Evolutionary conservation across 345 rosid genomes (phyloP).

Genomic region (Mercurialis annua): DNA sequence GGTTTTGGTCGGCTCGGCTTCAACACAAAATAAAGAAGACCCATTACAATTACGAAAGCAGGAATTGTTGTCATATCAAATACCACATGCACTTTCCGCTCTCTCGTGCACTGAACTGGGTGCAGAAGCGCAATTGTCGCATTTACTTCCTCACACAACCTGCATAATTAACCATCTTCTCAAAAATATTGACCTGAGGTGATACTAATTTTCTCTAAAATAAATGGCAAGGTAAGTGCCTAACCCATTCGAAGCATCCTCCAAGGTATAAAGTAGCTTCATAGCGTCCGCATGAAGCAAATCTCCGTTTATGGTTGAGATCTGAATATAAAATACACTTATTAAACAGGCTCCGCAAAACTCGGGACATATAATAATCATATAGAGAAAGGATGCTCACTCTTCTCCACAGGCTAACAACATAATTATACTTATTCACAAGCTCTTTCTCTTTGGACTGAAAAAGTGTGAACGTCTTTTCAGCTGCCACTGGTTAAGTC

Average conservation of each 20-base stretch:
- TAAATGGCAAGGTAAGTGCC: conserved; percentile 13
- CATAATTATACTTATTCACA: conserved; percentile 78
- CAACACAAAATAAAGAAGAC: conserved; percentile 54
- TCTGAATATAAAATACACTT: conserved; percentile 40
- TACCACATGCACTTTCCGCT: conserved; percentile 67
- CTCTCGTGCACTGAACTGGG: conserved; percentile 86
- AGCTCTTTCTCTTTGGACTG: conserved; percentile 67
- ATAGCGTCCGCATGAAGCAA: conserved; percentile 76
- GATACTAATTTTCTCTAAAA: not conserved
- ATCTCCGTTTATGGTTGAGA: conserved; percentile 71
- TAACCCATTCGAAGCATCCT: conserved; percentile 73
- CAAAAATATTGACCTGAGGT: not conserved
- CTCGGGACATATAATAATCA: not conserved
- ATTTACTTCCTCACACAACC: conserved; percentile 81
- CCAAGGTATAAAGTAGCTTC: conserved; percentile 63
- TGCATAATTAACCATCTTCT: too few species aligned
- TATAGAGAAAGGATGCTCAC: conserved; percentile 42
- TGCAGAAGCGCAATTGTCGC: conserved; percentile 65
- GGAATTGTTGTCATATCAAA: conserved; percentile 82
- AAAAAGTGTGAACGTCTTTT: conserved; percentile 66
- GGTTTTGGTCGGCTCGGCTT: conserved; percentile 89
- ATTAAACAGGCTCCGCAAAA: not conserved
- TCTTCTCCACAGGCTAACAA: conserved; percentile 84
- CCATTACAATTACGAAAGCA: conserved; percentile 63
- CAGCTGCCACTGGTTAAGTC: conserved; percentile 61